phyloP scores from a whole-genome alignment of 495 filamentous ascomycete species.

The Neurospora sp. region DNA sequence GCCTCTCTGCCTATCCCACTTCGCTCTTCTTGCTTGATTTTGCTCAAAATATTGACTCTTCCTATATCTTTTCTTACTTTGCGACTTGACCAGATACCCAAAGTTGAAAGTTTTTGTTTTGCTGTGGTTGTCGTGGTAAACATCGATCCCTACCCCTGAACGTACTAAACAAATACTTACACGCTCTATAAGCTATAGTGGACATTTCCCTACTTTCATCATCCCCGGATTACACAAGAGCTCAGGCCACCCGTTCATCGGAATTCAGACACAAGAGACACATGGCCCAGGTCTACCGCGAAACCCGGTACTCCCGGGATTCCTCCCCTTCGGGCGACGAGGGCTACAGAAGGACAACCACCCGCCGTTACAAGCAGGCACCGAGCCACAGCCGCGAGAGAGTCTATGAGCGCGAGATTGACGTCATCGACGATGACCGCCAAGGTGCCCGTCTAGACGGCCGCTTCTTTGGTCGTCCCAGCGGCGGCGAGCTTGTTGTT shows the following conservation, averaged over 20 bases:
- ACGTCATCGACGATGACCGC: slow-evolving; percentile 42
- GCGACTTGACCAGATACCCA: neutral
- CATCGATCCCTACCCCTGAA: neutral
- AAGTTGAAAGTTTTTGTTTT: neutral
- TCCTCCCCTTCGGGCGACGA: slow-evolving; percentile 40
- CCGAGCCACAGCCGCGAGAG: slow-evolving; percentile 31
- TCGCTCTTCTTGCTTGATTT: neutral
- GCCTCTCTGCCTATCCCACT: neutral
- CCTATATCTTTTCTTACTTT: neutral
- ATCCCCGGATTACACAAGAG: neutral
- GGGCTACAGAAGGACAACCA: slow-evolving; percentile 37
- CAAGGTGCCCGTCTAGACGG: slow-evolving; percentile 25
- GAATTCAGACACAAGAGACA: neutral
- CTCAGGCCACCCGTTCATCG: neutral
- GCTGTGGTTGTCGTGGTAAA: neutral
- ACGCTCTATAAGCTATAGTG: neutral
- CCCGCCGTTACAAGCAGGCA: slow-evolving; percentile 46
- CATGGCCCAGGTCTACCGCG: slow-evolving; percentile 40
- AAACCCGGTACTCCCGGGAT: slow-evolving; percentile 37
- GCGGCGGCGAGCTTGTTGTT: slow-evolving; percentile 34
- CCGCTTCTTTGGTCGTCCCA: slow-evolving; percentile 15
- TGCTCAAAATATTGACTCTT: neutral
- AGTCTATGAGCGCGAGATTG: slow-evolving; percentile 28
- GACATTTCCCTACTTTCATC: neutral
- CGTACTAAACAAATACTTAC: neutral